Evolutionary conservation across 441 rosid genomes (phyloP).

Genomic region (Adansonia grandidieri): DNA sequence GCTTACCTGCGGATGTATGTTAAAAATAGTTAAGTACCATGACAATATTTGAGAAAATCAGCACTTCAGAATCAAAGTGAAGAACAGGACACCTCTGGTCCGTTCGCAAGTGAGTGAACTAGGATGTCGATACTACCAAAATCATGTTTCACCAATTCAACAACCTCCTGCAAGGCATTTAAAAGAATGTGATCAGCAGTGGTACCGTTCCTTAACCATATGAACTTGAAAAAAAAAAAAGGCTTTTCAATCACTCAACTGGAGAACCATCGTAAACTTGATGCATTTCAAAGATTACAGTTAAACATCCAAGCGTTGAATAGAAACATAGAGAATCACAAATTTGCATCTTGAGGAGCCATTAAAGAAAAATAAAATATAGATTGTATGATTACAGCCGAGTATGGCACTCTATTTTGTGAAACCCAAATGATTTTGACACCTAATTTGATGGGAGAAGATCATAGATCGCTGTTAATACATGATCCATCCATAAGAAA

Average conservation of each 20-base stretch:
- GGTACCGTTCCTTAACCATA: not conserved
- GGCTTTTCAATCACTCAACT: not conserved
- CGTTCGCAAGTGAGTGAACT: constrained; percentile 76
- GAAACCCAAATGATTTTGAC: not conserved
- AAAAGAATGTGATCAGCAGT: not conserved
- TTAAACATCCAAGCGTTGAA: not conserved
- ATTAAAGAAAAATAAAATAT: too few relatives aligned
- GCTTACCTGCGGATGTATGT: constrained; percentile 62
- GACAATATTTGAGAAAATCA: not conserved
- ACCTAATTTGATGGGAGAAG: not conserved
- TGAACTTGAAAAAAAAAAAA: not conserved
- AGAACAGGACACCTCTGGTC: constrained; percentile 55
- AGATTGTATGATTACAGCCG: not conserved
- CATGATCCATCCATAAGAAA: not conserved
- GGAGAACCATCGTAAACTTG: not conserved
- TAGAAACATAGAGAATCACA: not conserved
- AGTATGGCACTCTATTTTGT: not conserved
- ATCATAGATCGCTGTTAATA: not conserved
- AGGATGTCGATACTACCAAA: constrained; percentile 70
- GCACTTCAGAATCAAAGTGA: not conserved
- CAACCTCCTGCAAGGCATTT: constrained; percentile 49
- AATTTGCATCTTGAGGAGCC: not conserved
- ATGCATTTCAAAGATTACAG: constrained; percentile 10
- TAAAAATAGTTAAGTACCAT: constrained; percentile 35
- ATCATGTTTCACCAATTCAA: constrained; percentile 60